phyloP scores from a whole-genome alignment of 2,329 filamentous ascomycete species.

The Fusarium graminum region DNA sequence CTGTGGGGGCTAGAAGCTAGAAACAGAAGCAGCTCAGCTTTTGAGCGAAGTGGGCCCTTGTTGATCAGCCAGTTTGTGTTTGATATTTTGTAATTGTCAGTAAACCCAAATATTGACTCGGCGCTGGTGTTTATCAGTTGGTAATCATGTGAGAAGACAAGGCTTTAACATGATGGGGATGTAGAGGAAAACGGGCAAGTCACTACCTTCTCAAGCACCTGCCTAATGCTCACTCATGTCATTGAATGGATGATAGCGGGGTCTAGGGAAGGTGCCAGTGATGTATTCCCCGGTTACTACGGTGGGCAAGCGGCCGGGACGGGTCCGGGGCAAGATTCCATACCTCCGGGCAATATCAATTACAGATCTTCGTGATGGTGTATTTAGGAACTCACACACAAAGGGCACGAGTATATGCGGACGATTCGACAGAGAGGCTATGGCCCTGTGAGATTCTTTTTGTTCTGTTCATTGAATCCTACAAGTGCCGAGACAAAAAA shows the following conservation, averaged over 20 bases:
- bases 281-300: slow-evolving; percentile 31
- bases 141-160: not conserved
- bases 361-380: not conserved
- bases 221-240: slow-evolving; percentile 7
- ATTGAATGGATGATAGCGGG: slow-evolving; percentile 37
- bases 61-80: slow-evolving; percentile 36
- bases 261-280: slow-evolving; percentile 32
- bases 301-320: slow-evolving; percentile 34
- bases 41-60: slow-evolving; percentile 31
- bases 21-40: slow-evolving; percentile 22
- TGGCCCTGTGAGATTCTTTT: not conserved
- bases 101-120: not conserved
- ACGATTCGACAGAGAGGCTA: too few species aligned
- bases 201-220: slow-evolving; percentile 3
- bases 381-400: not conserved
- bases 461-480: not conserved
- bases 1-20: slow-evolving; percentile 24
- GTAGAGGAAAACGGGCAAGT: not conserved
- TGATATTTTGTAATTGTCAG: slow-evolving; percentile 2
- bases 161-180: not conserved
- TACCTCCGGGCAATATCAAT: slow-evolving; percentile 10
- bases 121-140: not conserved
- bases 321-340: slow-evolving; percentile 28
- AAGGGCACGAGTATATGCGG: not conserved
- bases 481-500: not conserved